These are phyloP conservation scores for Protomyces macrosporus DNA, from an alignment of 1,139 yeast genomes.

Conservation along the genomic window DNA sequence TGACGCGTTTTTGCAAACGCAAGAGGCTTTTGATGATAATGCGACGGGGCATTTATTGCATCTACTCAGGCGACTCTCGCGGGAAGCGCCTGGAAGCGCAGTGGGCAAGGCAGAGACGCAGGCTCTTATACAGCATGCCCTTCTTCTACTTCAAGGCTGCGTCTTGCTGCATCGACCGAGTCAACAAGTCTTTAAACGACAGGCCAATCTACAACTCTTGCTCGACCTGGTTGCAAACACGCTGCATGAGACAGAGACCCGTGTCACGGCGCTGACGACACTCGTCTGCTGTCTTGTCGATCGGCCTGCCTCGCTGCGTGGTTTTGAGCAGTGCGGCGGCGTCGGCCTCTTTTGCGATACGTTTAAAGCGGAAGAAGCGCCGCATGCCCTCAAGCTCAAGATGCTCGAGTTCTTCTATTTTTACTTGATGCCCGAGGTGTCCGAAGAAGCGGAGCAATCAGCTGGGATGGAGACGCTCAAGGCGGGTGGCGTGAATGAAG, in stretches of 20 bases:
- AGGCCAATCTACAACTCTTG: conserved; percentile 38
- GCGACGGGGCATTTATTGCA: background rate
- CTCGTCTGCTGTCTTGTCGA: conserved; percentile 58
- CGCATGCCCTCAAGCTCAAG: conserved; percentile 49
- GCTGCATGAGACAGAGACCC: conserved; percentile 17
- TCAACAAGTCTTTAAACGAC: conserved; percentile 45
- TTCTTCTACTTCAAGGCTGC: conserved; percentile 57
- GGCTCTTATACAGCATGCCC: conserved; percentile 30
- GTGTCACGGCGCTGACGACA: conserved; percentile 44
- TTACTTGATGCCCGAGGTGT: conserved; percentile 61
- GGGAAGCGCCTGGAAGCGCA: background rate
- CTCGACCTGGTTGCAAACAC: conserved; percentile 31
- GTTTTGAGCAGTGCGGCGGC: conserved; percentile 58
- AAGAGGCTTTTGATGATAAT: background rate
- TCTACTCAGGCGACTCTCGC: background rate
- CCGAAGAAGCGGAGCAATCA: conserved; percentile 25
- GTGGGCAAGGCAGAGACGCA: background rate
- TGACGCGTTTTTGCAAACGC: background rate
- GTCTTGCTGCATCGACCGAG: conserved; percentile 58
- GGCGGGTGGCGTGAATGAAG: background rate
- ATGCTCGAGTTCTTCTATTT: conserved; percentile 67
- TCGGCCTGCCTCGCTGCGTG: conserved; percentile 52
- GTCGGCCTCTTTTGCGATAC: conserved; percentile 48
- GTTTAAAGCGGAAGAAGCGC: conserved; percentile 34
- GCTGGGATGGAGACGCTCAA: background rate